phyloP scores from a whole-genome alignment of 176 grass and related monocot species.

The Phoenix roebelenii region DNA sequence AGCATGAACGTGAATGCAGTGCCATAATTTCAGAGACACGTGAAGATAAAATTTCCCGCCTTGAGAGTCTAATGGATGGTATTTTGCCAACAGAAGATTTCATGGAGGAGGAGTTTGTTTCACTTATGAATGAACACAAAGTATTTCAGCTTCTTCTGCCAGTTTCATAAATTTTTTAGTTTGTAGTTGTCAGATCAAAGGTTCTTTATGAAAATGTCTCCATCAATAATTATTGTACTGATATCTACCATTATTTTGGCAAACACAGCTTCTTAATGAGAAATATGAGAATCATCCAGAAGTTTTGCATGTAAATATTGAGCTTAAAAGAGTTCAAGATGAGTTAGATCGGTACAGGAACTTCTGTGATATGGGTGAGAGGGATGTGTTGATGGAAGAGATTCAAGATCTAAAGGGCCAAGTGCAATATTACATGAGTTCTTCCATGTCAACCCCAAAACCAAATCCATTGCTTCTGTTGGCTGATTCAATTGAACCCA shows the following conservation, averaged over 20 bases:
- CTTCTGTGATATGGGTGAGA: conserved; percentile 52
- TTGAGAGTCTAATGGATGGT: conserved; percentile 97
- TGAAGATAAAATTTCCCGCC: conserved; percentile 94
- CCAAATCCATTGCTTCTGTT: conserved; percentile 27
- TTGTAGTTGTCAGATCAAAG: no score
- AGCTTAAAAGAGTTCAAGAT: conserved; percentile 61
- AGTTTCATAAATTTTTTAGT: neutral
- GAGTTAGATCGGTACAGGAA: conserved; percentile 63
- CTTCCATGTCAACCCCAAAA: conserved; percentile 33
- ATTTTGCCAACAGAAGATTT: conserved; percentile 86
- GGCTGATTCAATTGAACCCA: conserved; percentile 21
- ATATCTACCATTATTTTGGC: conserved; percentile 18
- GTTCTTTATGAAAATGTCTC: no score
- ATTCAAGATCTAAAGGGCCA: conserved; percentile 85
- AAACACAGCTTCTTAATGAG: conserved; percentile 63
- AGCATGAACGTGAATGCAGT: conserved; percentile 93
- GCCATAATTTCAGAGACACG: conserved; percentile 80
- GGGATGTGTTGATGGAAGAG: conserved; percentile 77
- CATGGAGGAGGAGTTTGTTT: conserved; percentile 78
- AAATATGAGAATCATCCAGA: conserved; percentile 91
- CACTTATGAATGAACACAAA: conserved; percentile 84
- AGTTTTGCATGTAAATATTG: conserved; percentile 53
- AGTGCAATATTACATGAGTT: conserved; percentile 66
- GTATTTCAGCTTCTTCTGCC: conserved; percentile 20
- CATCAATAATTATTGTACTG: no score